Evolutionary conservation across 2,329 filamentous ascomycete genomes (phyloP).

Genomic region (Bimuria novae-zelandiae): DNA sequence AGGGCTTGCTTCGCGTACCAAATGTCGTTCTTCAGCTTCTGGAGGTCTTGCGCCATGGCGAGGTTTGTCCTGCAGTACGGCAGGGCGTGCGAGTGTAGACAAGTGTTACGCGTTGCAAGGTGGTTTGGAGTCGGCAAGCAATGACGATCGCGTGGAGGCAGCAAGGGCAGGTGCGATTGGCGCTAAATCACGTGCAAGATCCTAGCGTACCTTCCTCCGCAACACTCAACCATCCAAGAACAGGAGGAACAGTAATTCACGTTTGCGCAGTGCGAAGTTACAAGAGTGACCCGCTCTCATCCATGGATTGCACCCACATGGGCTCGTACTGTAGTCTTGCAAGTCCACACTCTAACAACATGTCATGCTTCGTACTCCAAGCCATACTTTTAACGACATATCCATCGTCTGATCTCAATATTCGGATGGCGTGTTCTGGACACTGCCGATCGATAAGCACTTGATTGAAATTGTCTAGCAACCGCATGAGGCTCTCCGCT

Average conservation of each 20-base stretch:
- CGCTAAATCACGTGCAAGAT: neutral
- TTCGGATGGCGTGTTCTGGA: neutral
- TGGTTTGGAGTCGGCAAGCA: neutral
- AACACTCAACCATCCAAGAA: no score
- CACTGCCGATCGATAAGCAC: neutral
- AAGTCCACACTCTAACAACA: no score
- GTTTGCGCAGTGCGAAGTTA: no score
- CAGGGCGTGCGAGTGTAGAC: neutral
- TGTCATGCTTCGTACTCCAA: neutral
- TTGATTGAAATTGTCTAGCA: neutral
- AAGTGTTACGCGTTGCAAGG: neutral
- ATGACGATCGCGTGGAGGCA: conserved; percentile 5
- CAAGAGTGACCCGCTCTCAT: no score
- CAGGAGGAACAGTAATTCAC: no score
- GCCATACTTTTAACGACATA: no score
- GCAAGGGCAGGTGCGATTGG: neutral
- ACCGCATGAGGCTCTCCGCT: conserved; percentile 6
- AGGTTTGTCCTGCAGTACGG: neutral
- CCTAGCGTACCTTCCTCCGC: neutral
- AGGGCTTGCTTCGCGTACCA: conserved; percentile 33
- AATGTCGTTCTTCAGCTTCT: conserved; percentile 33
- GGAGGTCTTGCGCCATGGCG: conserved; percentile 31
- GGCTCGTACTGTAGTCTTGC: no score
- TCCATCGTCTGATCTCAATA: no score
- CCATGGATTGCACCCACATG: no score